phyloP scores from a whole-genome alignment of 139 green algal genomes.

The Bryopsis sp. region DNA sequence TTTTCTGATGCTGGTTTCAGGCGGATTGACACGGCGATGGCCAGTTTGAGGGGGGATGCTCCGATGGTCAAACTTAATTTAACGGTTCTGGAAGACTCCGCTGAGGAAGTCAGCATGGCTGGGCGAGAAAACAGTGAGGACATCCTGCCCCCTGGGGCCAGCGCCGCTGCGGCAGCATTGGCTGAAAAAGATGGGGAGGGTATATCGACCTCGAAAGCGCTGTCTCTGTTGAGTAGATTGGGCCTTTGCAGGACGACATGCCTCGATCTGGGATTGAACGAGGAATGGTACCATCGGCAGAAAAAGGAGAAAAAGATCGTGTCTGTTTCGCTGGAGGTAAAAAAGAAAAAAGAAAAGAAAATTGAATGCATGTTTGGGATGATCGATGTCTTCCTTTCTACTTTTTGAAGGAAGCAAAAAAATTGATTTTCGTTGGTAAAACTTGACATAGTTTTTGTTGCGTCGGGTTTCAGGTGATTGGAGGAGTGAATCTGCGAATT shows the following conservation, averaged over 20 bases:
- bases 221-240: constrained; percentile 11
- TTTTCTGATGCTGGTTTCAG: constrained; percentile 22
- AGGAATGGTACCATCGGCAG: constrained; percentile 9
- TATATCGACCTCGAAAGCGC: background rate
- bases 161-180: background rate
- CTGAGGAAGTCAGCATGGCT: too few species aligned
- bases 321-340: background rate
- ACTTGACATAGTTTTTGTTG: too few species aligned
- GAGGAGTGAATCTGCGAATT: constrained; percentile 47
- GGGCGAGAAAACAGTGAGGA: too few species aligned
- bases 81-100: constrained; percentile 31
- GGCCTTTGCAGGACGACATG: constrained; percentile 1
- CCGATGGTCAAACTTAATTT: constrained; percentile 49
- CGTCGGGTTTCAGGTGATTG: constrained; percentile 43
- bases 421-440: too few species aligned
- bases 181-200: background rate
- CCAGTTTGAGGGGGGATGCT: constrained; percentile 45
- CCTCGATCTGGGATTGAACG: constrained; percentile 5
- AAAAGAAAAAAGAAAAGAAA: background rate
- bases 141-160: too few species aligned
- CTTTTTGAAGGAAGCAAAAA: too few species aligned
- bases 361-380: background rate
- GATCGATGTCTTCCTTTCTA: too few species aligned
- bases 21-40: constrained; percentile 41
- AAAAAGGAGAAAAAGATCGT: constrained; percentile 8